Evolutionary conservation across 2,329 filamentous ascomycete species (phyloP).

Genomic region (Parastagonospora nodorum): DNA sequence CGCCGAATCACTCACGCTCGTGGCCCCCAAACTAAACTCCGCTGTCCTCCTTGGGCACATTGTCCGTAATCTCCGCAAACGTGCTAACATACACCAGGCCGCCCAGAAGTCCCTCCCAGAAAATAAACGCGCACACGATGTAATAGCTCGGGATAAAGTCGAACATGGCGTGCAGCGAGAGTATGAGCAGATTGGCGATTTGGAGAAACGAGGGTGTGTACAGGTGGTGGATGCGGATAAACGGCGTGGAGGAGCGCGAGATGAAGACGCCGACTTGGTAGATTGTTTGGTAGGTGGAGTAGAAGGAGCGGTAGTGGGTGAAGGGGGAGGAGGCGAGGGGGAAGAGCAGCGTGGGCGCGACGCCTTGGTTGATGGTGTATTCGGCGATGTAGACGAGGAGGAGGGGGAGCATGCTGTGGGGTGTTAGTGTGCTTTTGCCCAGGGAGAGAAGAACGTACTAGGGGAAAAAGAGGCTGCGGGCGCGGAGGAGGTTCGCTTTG

Average conservation of each 20-base stretch:
- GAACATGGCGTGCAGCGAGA: conserved; percentile 77
- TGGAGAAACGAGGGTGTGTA: conserved; percentile 86
- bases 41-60: conserved; percentile 75
- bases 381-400: conserved; percentile 93
- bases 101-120: conserved; percentile 93
- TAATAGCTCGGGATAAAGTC: conserved; percentile 85
- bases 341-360: conserved; percentile 87
- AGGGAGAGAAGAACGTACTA: conserved; percentile 55
- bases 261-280: conserved; percentile 97
- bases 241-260: conserved; percentile 87
- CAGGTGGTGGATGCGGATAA: conserved; percentile 77
- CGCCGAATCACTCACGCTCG: conserved; percentile 87
- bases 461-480: conserved; percentile 71
- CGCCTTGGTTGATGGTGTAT: conserved; percentile 97
- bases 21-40: conserved; percentile 89
- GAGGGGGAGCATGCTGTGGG: conserved; percentile 77
- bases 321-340: conserved; percentile 79
- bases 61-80: conserved; percentile 91
- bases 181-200: conserved; percentile 73
- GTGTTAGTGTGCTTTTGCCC: conserved; percentile 8
- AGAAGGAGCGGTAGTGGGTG: conserved; percentile 80
- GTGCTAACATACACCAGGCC: conserved; percentile 89
- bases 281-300: conserved; percentile 91
- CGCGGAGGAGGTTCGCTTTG: conserved; percentile 64
- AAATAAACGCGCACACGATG: conserved; percentile 80